Evolutionary conservation across 805 yeast species (phyloP).

Genomic region (Metschnikowia borealis): DNA sequence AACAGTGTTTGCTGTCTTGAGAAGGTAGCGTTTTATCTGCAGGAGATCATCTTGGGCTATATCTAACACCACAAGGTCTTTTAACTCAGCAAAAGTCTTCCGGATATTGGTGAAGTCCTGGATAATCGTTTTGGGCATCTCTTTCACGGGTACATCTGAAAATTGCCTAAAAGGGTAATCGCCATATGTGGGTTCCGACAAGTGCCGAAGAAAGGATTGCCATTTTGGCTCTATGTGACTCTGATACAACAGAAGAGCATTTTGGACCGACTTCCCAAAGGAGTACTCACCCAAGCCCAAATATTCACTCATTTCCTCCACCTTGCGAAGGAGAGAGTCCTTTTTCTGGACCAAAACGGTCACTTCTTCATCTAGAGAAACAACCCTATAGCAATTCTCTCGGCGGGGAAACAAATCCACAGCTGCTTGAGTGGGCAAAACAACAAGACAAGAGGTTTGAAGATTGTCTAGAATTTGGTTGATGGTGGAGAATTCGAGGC

Average conservation of each 20-base stretch:
- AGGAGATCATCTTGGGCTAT: not conserved
- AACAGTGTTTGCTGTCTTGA: not conserved
- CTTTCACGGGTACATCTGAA: not conserved
- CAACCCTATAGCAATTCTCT: constrained; percentile 3
- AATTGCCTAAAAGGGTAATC: constrained; percentile 13
- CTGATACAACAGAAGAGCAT: constrained; percentile 20
- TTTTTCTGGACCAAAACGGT: constrained; percentile 5
- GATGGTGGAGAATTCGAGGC: not conserved
- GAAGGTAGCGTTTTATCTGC: constrained; percentile 4
- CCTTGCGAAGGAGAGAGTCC: constrained; percentile 9
- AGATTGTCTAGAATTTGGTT: not conserved
- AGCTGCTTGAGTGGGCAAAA: constrained; percentile 12
- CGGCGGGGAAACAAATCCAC: constrained; percentile 8
- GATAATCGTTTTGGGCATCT: not conserved
- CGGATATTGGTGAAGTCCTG: constrained; percentile 9
- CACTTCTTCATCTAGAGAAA: not conserved
- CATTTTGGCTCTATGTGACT: constrained; percentile 19
- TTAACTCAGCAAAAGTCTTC: constrained; percentile 8
- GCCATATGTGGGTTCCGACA: not conserved
- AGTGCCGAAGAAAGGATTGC: constrained; percentile 11
- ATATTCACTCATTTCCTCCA: constrained; percentile 13
- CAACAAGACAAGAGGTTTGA: constrained; percentile 7
- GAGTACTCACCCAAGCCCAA: constrained; percentile 15
- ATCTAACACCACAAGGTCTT: constrained; percentile 9
- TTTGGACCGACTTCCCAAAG: constrained; percentile 14